A percentile compares a stretch with the other conserved stretches of the same genome.
Conservation (phyloP, 768 basidiomycete genomes). For the Coprinopsis marcescibilis region DNA sequence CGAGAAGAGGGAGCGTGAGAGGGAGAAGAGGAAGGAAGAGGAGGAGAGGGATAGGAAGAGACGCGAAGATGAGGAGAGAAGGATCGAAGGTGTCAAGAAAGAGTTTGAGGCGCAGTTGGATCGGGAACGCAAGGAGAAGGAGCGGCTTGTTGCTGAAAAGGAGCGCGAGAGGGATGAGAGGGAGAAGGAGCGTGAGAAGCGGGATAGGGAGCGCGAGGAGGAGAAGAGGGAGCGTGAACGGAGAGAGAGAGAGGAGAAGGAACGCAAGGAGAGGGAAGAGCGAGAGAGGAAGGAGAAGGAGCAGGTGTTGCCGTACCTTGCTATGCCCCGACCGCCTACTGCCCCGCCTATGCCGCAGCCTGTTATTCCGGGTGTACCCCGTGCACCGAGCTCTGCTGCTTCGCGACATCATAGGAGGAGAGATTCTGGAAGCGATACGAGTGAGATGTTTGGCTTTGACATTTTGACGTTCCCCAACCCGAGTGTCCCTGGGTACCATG, state of each 20-base stretch:
- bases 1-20: not conserved
- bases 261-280: slow-evolving; percentile 6
- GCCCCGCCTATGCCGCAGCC: not conserved
- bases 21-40: not conserved
- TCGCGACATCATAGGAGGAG: not conserved
- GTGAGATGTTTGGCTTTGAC: not conserved
- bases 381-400: not conserved
- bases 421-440: slow-evolving; percentile 1
- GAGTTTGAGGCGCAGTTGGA: not conserved
- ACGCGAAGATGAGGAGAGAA: not conserved
- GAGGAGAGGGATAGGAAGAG: not conserved
- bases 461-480: slow-evolving; percentile 5
- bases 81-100: not conserved
- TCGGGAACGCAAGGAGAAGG: not conserved
- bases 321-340: slow-evolving; percentile 4
- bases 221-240: not conserved
- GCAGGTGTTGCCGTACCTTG: slow-evolving; percentile 1
- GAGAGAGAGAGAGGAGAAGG: not conserved
- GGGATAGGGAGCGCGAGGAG: not conserved
- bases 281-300: slow-evolving; percentile 4
- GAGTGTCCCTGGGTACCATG: not conserved
- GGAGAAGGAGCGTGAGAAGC: not conserved
- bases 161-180: not conserved
- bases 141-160: too few relatives aligned
- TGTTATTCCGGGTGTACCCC: not conserved